Evolutionary conservation across 495 filamentous ascomycete genomes (phyloP).

Genomic region (Cercophora newfieldiana): DNA sequence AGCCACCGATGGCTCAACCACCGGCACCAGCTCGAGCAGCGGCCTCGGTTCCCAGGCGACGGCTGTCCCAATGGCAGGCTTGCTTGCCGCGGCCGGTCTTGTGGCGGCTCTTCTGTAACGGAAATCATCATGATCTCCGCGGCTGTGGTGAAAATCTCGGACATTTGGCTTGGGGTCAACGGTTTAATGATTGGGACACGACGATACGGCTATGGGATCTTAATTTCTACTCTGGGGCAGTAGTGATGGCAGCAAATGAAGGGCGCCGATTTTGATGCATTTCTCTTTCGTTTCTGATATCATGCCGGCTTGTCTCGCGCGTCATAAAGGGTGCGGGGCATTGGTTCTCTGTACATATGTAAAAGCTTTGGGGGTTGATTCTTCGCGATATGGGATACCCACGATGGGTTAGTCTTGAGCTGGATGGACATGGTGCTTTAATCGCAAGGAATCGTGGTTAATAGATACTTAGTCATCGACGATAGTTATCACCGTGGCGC

Average conservation of each 20-base stretch:
- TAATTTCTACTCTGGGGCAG: slow-evolving; percentile 26
- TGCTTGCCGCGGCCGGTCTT: slow-evolving; percentile 39
- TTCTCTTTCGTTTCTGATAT: slow-evolving; percentile 23
- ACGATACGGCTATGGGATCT: slow-evolving; percentile 24
- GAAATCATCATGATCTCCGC: background rate
- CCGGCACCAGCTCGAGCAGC: slow-evolving; percentile 24
- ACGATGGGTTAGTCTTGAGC: slow-evolving; percentile 19
- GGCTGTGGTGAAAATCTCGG: slow-evolving; percentile 2
- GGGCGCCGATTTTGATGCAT: slow-evolving; percentile 18
- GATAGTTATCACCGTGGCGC: background rate
- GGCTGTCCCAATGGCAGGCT: slow-evolving; percentile 33
- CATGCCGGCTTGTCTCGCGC: slow-evolving; percentile 26
- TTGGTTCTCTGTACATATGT: slow-evolving; percentile 34
- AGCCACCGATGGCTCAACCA: slow-evolving; percentile 25
- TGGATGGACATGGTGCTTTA: slow-evolving; percentile 5
- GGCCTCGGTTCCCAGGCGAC: slow-evolving; percentile 28
- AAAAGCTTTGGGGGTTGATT: slow-evolving; percentile 15
- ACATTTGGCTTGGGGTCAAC: slow-evolving; percentile 25
- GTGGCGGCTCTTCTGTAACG: slow-evolving; percentile 35
- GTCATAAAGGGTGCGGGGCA: slow-evolving; percentile 21
- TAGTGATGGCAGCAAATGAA: background rate
- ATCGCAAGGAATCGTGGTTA: background rate
- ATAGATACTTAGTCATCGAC: background rate
- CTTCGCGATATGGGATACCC: slow-evolving; percentile 29
- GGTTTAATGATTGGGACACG: slow-evolving; percentile 22